Evolutionary conservation across 306 rosid genomes (phyloP).

Genomic region (Prunus mongolica): DNA sequence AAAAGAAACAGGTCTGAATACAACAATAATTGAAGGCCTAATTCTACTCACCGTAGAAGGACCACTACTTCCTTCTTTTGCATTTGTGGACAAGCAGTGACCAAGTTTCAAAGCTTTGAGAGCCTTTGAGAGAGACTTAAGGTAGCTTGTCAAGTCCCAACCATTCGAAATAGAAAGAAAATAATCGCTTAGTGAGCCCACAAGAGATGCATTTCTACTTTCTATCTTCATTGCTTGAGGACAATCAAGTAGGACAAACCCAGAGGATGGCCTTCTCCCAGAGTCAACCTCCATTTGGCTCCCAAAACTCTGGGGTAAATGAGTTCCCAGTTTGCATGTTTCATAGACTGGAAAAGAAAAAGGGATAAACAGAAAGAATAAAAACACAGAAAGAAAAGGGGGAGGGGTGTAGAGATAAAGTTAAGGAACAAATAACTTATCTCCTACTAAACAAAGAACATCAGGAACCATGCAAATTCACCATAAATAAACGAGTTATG

Average conservation of each 20-base stretch:
- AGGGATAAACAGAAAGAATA: neutral
- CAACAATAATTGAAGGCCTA: neutral
- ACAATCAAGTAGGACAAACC: constrained; percentile 91
- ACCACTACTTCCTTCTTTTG: constrained; percentile 82
- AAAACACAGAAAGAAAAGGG: neutral
- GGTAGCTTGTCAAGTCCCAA: constrained; percentile 95
- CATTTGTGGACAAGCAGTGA: constrained; percentile 59
- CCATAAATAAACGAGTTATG: neutral
- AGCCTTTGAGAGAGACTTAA: constrained; percentile 92
- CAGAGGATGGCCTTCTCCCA: constrained; percentile 67
- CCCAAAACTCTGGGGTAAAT: constrained; percentile 77
- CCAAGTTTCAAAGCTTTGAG: constrained; percentile 84
- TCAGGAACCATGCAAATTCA: neutral
- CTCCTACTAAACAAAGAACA: neutral
- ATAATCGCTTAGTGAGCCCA: constrained; percentile 93
- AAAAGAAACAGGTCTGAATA: neutral
- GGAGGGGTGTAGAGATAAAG: constrained; percentile 11
- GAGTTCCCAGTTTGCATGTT: constrained; percentile 96
- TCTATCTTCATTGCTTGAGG: constrained; percentile 98
- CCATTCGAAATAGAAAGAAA: constrained; percentile 92
- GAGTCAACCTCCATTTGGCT: constrained; percentile 91
- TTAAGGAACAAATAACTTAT: neutral
- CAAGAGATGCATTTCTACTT: constrained; percentile 89
- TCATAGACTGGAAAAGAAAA: constrained; percentile 71
- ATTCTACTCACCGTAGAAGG: constrained; percentile 66